These are phyloP conservation scores for Lepiota venenata DNA, from an alignment of 768 basidiomycete genomes.

Conservation along the genomic window DNA sequence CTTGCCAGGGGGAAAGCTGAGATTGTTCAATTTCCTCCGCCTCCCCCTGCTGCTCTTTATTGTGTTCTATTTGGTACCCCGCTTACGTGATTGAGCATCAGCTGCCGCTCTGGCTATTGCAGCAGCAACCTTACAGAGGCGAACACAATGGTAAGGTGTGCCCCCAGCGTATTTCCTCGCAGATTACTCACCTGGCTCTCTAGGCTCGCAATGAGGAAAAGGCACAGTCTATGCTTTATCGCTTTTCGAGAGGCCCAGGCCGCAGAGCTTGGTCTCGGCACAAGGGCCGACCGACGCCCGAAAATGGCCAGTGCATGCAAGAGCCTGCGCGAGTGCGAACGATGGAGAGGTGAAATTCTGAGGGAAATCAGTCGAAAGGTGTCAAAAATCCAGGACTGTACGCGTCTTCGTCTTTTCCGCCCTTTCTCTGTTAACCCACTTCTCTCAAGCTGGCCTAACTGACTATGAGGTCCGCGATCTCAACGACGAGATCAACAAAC, in stretches of 20 bases:
- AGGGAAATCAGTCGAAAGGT: slow-evolving; percentile 95
- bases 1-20: background rate
- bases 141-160: slow-evolving; percentile 11
- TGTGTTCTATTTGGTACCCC: background rate
- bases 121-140: background rate
- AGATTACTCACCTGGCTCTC: background rate
- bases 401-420: slow-evolving; percentile 21
- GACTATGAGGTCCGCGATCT: slow-evolving; percentile 96
- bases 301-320: slow-evolving; percentile 92
- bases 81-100: slow-evolving; percentile 1
- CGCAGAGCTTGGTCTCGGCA: slow-evolving; percentile 89
- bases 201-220: slow-evolving; percentile 99
- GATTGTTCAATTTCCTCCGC: too few species aligned
- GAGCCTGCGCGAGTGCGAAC: slow-evolving; percentile 88
- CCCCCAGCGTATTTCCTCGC: background rate
- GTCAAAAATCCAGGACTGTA: slow-evolving; percentile 95
- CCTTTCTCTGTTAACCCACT: background rate
- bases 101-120: background rate
- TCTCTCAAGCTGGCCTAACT: slow-evolving; percentile 71
- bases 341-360: slow-evolving; percentile 94
- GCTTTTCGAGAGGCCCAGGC: slow-evolving; percentile 97
- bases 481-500: slow-evolving; percentile 97
- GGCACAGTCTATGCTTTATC: slow-evolving; percentile 91
- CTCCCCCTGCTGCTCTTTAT: background rate
- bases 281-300: slow-evolving; percentile 81